Conservation (phyloP, 345 rosid genomes). For the Barbarea vulgaris region DNA sequence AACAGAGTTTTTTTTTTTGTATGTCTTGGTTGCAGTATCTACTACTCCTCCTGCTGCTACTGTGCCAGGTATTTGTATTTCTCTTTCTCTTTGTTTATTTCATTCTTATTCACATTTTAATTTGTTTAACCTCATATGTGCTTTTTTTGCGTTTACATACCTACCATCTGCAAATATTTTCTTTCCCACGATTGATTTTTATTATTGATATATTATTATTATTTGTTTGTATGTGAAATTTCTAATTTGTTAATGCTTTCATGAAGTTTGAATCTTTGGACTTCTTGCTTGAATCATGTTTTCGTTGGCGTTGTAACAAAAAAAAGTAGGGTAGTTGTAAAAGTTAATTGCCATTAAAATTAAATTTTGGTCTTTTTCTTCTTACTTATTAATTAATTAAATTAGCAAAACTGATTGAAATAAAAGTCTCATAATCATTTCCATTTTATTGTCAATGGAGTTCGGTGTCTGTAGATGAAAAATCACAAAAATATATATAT, state of each 20-base stretch:
- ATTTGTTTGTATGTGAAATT: background rate
- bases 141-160: background rate
- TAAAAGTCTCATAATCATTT: background rate
- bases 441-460: background rate
- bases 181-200: background rate
- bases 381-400: background rate
- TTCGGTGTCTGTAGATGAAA: no score
- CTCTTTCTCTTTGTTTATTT: background rate
- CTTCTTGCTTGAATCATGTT: background rate
- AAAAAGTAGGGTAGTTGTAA: background rate
- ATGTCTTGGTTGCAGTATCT: constrained; percentile 16
- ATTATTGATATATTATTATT: no score
- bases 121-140: no score
- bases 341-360: background rate
- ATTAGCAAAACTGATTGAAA: background rate
- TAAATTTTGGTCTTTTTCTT: background rate
- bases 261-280: constrained; percentile 14
- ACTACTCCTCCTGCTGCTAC: background rate
- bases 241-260: background rate
- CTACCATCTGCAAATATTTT: background rate
- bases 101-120: background rate
- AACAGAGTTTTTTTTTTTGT: background rate
- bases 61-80: constrained; percentile 13
- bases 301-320: constrained; percentile 1
- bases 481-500: background rate